A percentile compares a stretch with the other conserved stretches of the same genome.
Evolutionary conservation across 192 early-diverging fungal genomes (phyloP).

Genomic region (Backusella macrospora): DNA sequence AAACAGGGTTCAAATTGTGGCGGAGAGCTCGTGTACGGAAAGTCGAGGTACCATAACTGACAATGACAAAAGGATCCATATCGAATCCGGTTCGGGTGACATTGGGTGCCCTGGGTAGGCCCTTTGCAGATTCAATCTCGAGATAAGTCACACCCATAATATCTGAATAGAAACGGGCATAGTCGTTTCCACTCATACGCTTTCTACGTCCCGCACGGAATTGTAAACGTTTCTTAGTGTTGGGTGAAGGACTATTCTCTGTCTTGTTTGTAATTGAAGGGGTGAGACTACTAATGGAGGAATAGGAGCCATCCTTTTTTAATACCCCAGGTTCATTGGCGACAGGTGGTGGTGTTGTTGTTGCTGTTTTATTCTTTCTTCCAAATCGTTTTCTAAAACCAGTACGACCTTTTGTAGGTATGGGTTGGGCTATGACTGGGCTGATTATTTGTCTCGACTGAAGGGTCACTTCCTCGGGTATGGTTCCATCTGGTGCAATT

Average conservation of each 20-base stretch:
- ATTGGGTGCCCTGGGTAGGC: conserved; percentile 48
- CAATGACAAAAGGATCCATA: conserved; percentile 83
- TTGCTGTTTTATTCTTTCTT: background rate
- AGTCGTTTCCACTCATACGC: background rate
- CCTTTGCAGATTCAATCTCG: conserved; percentile 50
- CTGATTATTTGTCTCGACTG: background rate
- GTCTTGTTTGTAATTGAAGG: conserved; percentile 2
- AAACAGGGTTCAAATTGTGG: conserved; percentile 71
- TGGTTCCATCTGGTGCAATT: conserved; percentile 5
- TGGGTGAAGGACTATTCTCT: background rate
- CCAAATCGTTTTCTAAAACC: background rate
- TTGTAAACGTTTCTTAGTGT: background rate
- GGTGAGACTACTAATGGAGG: conserved; percentile 2
- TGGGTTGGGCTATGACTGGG: background rate
- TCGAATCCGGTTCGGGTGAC: conserved; percentile 65
- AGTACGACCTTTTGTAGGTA: background rate
- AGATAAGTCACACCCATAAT: conserved; percentile 54
- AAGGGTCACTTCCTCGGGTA: background rate
- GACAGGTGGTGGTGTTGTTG: background rate
- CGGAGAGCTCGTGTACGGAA: conserved; percentile 68
- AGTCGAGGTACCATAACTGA: conserved; percentile 69
- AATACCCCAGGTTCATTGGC: background rate
- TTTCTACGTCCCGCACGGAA: conserved; percentile 24
- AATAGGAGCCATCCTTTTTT: conserved; percentile 9
- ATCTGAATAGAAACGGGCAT: conserved; percentile 31